phyloP scores from a whole-genome alignment of 2,329 filamentous ascomycete species.

The Drechslerella coelobrocha region DNA sequence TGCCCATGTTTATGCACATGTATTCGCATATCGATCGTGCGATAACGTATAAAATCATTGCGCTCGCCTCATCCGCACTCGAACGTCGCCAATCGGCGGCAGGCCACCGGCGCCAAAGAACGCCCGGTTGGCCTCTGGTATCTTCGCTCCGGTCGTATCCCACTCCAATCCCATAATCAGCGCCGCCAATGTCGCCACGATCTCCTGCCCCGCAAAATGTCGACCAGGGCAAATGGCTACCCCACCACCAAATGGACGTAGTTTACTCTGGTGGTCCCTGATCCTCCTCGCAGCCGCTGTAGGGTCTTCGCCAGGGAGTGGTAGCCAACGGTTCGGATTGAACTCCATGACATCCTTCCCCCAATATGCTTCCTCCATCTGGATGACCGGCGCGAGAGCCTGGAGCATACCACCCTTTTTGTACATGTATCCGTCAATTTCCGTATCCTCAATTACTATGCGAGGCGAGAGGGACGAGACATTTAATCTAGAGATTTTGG shows the following conservation, averaged over 20 bases:
- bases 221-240: constrained; percentile 30
- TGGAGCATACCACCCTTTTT: constrained; percentile 47
- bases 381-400: constrained; percentile 9
- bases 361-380: constrained; percentile 38
- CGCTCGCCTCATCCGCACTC: constrained; percentile 12
- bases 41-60: not conserved
- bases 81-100: constrained; percentile 27
- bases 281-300: constrained; percentile 17
- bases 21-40: too few relatives aligned
- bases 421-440: constrained; percentile 40
- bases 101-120: constrained; percentile 28
- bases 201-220: constrained; percentile 37
- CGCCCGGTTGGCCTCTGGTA: constrained; percentile 17
- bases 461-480: constrained; percentile 36
- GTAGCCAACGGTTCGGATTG: constrained; percentile 31
- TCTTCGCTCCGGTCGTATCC: constrained; percentile 13
- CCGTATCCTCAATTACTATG: constrained; percentile 38
- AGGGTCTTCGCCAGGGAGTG: constrained; percentile 25
- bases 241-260: constrained; percentile 37
- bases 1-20: too few relatives aligned
- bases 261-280: constrained; percentile 18
- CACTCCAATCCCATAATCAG: constrained; percentile 35
- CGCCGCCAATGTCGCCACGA: constrained; percentile 27
- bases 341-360: constrained; percentile 34
- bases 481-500: constrained; percentile 22